Evolutionary conservation across 2,329 filamentous ascomycete genomes (phyloP).

Genomic region (Venturia pyrina): DNA sequence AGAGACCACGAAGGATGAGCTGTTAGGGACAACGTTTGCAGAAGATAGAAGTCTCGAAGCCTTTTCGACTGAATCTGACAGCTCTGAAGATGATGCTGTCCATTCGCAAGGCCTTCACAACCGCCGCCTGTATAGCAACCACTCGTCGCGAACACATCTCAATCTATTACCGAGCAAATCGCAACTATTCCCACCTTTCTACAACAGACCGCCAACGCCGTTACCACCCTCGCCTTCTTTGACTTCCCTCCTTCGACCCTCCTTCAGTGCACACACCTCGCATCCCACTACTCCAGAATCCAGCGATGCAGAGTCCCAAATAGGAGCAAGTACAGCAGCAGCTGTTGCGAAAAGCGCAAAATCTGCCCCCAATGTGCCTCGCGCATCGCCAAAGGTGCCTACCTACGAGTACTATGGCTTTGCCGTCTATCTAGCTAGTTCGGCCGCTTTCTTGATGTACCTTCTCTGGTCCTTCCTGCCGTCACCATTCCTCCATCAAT

Average conservation of each 20-base stretch:
- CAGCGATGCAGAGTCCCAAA: slow-evolving; percentile 62
- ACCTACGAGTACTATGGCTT: slow-evolving; percentile 99
- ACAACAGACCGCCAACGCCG: slow-evolving; percentile 91
- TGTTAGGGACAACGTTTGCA: neutral
- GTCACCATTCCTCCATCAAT: slow-evolving; percentile 78
- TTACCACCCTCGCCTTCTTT: slow-evolving; percentile 86
- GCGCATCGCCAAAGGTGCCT: slow-evolving; percentile 86
- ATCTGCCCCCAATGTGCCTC: slow-evolving; percentile 56
- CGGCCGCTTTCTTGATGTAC: slow-evolving; percentile 65
- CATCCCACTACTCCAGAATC: slow-evolving; percentile 89
- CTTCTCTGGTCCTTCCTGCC: slow-evolving; percentile 83
- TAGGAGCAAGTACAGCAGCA: slow-evolving; percentile 21
- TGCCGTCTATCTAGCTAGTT: slow-evolving; percentile 85
- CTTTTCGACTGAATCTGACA: slow-evolving; percentile 13
- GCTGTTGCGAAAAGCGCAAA: slow-evolving; percentile 46
- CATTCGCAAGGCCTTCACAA: slow-evolving; percentile 18
- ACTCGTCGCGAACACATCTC: slow-evolving; percentile 34
- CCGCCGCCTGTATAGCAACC: slow-evolving; percentile 30
- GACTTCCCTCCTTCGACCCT: slow-evolving; percentile 74
- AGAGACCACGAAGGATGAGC: neutral
- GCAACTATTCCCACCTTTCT: slow-evolving; percentile 70
- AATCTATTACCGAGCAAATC: slow-evolving; percentile 25
- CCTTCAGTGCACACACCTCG: slow-evolving; percentile 49
- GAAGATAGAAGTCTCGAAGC: slow-evolving; percentile 4
- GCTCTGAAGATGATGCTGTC: slow-evolving; percentile 21